phyloP scores from a whole-genome alignment of 257 asterid species.

The Lantana camara region DNA sequence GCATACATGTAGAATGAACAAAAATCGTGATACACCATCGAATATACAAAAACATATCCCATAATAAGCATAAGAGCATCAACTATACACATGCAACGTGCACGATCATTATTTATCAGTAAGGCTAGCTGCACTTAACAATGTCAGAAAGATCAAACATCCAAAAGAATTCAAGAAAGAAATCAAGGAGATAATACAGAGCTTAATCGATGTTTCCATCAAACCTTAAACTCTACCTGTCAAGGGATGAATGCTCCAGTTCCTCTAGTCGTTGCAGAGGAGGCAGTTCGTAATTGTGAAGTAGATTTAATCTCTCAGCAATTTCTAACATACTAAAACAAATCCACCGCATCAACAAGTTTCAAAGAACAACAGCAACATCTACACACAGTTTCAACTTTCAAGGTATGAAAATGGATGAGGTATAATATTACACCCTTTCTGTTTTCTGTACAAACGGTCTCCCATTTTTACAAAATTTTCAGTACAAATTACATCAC shows the following conservation, averaged over 20 bases:
- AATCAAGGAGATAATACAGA: neutral
- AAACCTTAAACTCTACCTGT: slow-evolving; percentile 63
- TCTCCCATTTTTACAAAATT: slow-evolving; percentile 17
- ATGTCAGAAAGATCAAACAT: slow-evolving; percentile 21
- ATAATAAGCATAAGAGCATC: slow-evolving; percentile 14
- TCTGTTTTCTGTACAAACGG: slow-evolving; percentile 20
- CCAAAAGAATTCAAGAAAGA: slow-evolving; percentile 16
- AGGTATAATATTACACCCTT: slow-evolving; percentile 2
- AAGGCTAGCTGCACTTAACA: slow-evolving; percentile 35
- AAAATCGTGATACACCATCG: slow-evolving; percentile 18
- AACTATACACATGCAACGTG: slow-evolving; percentile 9
- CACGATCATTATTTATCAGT: slow-evolving; percentile 30
- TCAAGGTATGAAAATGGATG: slow-evolving; percentile 5
- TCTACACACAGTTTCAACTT: neutral
- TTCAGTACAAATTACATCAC: slow-evolving; percentile 31
- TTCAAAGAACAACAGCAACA: slow-evolving; percentile 27
- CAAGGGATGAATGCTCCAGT: slow-evolving; percentile 48
- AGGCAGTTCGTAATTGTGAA: slow-evolving; percentile 30
- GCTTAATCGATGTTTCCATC: slow-evolving; percentile 17
- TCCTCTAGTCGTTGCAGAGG: slow-evolving; percentile 34
- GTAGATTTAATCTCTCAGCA: slow-evolving; percentile 38
- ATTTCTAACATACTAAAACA: slow-evolving; percentile 28
- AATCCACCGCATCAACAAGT: slow-evolving; percentile 25
- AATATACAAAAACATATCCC: slow-evolving; percentile 1
- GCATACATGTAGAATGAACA: slow-evolving; percentile 16